Evolutionary conservation across 768 basidiomycete genomes (phyloP).

Genomic region (Leccinum truebloodii): DNA sequence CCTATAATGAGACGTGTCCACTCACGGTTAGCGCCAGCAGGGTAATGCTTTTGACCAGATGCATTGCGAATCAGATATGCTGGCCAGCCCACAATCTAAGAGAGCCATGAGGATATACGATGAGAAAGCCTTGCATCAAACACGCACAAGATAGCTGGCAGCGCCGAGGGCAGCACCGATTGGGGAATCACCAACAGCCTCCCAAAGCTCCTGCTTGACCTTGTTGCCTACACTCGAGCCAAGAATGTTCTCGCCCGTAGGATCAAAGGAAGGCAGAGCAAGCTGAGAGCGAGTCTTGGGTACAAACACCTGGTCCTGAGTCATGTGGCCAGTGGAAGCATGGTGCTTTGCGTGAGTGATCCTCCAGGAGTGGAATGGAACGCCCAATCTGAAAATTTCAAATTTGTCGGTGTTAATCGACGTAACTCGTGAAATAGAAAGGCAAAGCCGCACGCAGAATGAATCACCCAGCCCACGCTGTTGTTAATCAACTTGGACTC

Average conservation of each 20-base stretch:
- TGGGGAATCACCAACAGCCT: constrained; percentile 91
- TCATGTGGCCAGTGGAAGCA: constrained; percentile 91
- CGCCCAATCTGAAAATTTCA: constrained; percentile 64
- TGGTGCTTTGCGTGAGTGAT: constrained; percentile 95
- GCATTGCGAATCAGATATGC: constrained; percentile 81
- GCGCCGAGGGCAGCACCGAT: constrained; percentile 59
- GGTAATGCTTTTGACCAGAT: constrained; percentile 84
- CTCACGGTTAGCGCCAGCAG: constrained; percentile 76
- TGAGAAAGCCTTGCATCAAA: background rate
- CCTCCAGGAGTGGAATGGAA: constrained; percentile 97
- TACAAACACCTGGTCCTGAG: constrained; percentile 94
- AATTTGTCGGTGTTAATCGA: constrained; percentile 18
- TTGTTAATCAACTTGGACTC: constrained; percentile 92
- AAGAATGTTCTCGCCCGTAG: constrained; percentile 60
- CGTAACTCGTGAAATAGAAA: constrained; percentile 18
- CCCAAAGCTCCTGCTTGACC: constrained; percentile 72
- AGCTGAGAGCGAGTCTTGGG: constrained; percentile 81
- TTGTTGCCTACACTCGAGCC: constrained; percentile 68
- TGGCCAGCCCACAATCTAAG: constrained; percentile 81
- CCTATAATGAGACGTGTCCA: constrained; percentile 7
- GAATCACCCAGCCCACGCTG: constrained; percentile 87
- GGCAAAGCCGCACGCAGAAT: constrained; percentile 67
- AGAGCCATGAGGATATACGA: background rate
- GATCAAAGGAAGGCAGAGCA: constrained; percentile 65
- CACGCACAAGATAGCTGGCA: constrained; percentile 60